phyloP scores from a whole-genome alignment of 768 basidiomycete genomes.

The Lentinula aciculospora region DNA sequence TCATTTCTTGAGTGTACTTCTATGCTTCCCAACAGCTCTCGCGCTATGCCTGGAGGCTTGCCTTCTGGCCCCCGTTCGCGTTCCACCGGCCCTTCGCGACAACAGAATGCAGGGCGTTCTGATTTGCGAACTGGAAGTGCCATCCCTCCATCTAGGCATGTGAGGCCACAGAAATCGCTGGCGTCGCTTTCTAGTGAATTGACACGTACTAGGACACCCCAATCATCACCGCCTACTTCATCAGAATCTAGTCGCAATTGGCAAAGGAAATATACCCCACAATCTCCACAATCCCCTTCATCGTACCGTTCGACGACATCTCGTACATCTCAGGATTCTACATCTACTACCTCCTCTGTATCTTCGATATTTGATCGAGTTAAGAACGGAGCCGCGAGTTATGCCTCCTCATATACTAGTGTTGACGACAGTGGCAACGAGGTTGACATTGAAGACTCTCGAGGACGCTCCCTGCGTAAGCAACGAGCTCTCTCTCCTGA shows the following conservation, averaged over 20 bases:
- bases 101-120: conserved; percentile 5
- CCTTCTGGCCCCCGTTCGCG: conserved; percentile 35
- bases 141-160: conserved; percentile 11
- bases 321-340: conserved; percentile 17
- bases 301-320: conserved; percentile 3
- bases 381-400: conserved; percentile 20
- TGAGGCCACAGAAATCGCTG: conserved; percentile 19
- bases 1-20: neutral
- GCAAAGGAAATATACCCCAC: conserved; percentile 7
- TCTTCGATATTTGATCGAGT: conserved; percentile 34
- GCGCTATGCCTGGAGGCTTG: conserved; percentile 23
- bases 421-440: conserved; percentile 30
- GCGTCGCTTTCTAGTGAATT: conserved; percentile 8
- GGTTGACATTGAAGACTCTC: neutral
- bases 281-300: conserved; percentile 10
- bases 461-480: neutral
- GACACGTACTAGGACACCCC: neutral
- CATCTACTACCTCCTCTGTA: conserved; percentile 21
- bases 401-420: conserved; percentile 37
- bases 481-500: neutral
- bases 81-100: conserved; percentile 16
- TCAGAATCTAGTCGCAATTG: neutral
- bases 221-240: neutral
- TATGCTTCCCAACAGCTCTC: conserved; percentile 15
- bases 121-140: neutral